Evolutionary conservation across 2,329 filamentous ascomycete species (phyloP).

Genomic region (Teratosphaeria destructans): DNA sequence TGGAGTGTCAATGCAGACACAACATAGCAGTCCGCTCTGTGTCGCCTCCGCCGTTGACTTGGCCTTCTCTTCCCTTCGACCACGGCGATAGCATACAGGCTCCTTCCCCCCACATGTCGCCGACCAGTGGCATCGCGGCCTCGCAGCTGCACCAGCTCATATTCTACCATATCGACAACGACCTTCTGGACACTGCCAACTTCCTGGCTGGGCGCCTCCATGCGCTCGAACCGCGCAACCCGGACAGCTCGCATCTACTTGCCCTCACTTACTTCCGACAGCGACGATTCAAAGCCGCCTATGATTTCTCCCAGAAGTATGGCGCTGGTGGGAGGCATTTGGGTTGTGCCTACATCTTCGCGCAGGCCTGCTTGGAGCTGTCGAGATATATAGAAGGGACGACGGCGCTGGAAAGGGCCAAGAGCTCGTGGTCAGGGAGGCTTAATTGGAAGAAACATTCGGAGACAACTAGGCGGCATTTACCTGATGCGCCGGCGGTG

Average conservation of each 20-base stretch:
- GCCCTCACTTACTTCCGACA: conserved; percentile 75
- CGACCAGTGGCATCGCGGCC: conserved; percentile 43
- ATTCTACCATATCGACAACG: conserved; percentile 76
- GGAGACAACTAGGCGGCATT: conserved; percentile 59
- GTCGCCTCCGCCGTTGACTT: background rate
- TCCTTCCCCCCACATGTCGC: conserved; percentile 39
- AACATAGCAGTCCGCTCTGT: background rate
- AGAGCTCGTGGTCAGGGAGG: conserved; percentile 62
- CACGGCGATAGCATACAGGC: background rate
- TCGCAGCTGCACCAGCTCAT: conserved; percentile 55
- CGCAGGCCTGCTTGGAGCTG: conserved; percentile 73
- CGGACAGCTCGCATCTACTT: conserved; percentile 73
- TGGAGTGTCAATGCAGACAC: background rate
- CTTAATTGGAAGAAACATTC: conserved; percentile 71
- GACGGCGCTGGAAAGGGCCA: conserved; percentile 70
- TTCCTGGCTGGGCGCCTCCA: conserved; percentile 84
- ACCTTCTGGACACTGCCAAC: conserved; percentile 77
- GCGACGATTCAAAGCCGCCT: conserved; percentile 74
- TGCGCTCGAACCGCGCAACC: conserved; percentile 70
- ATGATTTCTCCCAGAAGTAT: conserved; percentile 65
- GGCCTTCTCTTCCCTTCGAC: background rate
- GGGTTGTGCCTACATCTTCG: conserved; percentile 84
- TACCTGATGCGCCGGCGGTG: conserved; percentile 77
- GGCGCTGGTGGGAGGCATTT: conserved; percentile 64
- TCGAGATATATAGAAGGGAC: conserved; percentile 74